phyloP scores from a whole-genome alignment of 106 monocot species.

The Apostasia shenzhenica region DNA sequence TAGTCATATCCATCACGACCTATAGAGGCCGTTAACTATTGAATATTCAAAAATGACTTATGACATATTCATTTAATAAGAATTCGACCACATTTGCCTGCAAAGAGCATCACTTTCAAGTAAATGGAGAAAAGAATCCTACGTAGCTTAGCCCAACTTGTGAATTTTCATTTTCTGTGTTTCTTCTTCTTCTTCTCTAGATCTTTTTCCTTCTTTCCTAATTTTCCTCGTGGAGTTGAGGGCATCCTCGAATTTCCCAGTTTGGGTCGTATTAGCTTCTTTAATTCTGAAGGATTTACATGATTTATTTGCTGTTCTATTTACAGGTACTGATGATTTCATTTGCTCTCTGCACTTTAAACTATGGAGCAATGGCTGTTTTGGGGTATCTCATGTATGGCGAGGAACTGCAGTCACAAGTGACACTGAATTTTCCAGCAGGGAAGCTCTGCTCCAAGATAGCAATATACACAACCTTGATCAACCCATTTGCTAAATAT shows the following conservation, averaged over 20 bases:
- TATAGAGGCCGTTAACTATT: no score
- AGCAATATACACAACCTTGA: slow-evolving; percentile 57
- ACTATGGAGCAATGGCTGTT: slow-evolving; percentile 49
- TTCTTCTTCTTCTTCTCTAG: no score
- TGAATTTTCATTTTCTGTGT: no score
- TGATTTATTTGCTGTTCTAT: background rate
- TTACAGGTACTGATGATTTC: slow-evolving; percentile 49
- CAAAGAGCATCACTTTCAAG: no score
- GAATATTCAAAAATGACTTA: no score
- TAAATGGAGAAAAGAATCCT: no score
- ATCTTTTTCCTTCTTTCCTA: no score
- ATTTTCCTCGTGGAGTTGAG: no score
- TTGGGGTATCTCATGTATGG: slow-evolving; percentile 73
- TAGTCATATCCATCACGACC: no score
- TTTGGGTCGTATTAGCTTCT: background rate
- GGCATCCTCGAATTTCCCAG: background rate
- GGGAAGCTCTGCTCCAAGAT: slow-evolving; percentile 42
- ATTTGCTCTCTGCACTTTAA: slow-evolving; percentile 44
- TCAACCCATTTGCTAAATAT: slow-evolving; percentile 64
- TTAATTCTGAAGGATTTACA: background rate
- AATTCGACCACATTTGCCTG: no score
- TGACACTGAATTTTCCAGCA: slow-evolving; percentile 56
- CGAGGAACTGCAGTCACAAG: slow-evolving; percentile 38
- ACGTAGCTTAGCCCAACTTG: no score
- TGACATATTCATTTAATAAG: no score